Base-by-base conservation (phyloP, 2,329 filamentous ascomycete genomes). In the Fusarium sp. region DNA sequence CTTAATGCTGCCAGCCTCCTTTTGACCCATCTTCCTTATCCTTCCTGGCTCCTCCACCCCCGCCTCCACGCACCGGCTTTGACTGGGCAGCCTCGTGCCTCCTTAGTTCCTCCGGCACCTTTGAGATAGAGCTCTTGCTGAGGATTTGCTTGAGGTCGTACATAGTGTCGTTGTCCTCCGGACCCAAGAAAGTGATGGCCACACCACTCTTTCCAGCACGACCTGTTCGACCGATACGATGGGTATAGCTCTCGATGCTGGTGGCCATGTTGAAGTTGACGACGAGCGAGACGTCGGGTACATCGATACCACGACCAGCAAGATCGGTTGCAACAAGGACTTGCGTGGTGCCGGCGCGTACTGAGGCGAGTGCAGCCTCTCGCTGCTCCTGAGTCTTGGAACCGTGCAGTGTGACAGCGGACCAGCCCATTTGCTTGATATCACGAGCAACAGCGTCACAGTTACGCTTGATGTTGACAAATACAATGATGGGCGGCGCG, bases 381-480 rank as follows among this genome's bases (percentile, higher is more conserved):
- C 96, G 90, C 86, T 99, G 96, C 63, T 98, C 96, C 81, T 99
- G 96, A 0, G 95, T 97, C 81, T 99, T 99, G 82, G 90, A 93
- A 67, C 96, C 95, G 82, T 99, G 96, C 32, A 99, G 83, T 0
- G 95, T 97, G 74, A 97, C 94, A 9, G 91, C 89, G 20, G 89
- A 92, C 85, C 94, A 96, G 72, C 96, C 96, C 89, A 96, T 96
- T 52, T 92, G 87, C 77, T 97, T 96, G 83, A 99, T 96, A 76
- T 98, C 95, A 64, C 93, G 88, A 5, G 95, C 95, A 47, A 99
- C 91, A 61, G 93, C 92, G 78, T 99, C 96, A 83, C 95, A 98
- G 83, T 98, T 98, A 73, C 94, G 92, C 82, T 98, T 98, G 89
- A 98, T 97, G 80, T 99, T 99, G 87, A 99, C 96, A 78, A 99